phyloP scores from a whole-genome alignment of 352 stramenopile species.

The Globisporangium ultimum region DNA sequence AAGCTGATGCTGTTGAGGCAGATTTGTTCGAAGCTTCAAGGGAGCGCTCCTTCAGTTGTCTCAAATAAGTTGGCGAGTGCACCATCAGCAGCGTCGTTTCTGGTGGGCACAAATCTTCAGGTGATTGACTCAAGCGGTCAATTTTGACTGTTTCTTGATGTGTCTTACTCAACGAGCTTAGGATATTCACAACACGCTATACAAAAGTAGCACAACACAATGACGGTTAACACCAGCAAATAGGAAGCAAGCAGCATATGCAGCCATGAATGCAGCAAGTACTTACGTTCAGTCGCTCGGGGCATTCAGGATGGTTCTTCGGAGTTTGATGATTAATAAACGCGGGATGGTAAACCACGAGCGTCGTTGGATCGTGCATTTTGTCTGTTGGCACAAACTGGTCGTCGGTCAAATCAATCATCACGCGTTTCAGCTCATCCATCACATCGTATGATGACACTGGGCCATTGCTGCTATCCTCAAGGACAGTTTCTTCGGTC shows the following conservation, averaged over 20 bases:
- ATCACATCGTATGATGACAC: constrained; percentile 33
- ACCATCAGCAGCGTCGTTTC: constrained; percentile 78
- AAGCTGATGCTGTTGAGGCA: constrained; percentile 24
- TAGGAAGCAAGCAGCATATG: constrained; percentile 6
- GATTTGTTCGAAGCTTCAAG: constrained; percentile 46
- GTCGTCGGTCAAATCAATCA: constrained; percentile 75
- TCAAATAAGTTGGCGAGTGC: constrained; percentile 79
- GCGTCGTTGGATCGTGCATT: constrained; percentile 41
- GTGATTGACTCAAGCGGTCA: constrained; percentile 58
- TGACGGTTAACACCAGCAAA: neutral
- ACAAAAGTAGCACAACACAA: neutral
- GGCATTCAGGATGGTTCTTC: constrained; percentile 79
- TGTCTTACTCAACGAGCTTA: constrained; percentile 58
- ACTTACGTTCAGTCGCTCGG: constrained; percentile 76
- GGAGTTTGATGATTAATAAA: constrained; percentile 85
- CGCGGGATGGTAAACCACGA: constrained; percentile 79
- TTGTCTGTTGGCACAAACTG: constrained; percentile 22
- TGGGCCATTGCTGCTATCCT: constrained; percentile 13
- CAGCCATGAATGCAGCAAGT: neutral
- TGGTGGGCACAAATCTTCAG: constrained; percentile 66
- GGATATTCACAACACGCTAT: constrained; percentile 68
- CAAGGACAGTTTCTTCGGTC: neutral
- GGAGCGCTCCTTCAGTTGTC: constrained; percentile 65
- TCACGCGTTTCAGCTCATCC: constrained; percentile 73
- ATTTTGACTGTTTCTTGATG: constrained; percentile 68